Evolutionary conservation across 2,329 filamentous ascomycete genomes (phyloP).

Genomic region (Pseudonectria foliicola): DNA sequence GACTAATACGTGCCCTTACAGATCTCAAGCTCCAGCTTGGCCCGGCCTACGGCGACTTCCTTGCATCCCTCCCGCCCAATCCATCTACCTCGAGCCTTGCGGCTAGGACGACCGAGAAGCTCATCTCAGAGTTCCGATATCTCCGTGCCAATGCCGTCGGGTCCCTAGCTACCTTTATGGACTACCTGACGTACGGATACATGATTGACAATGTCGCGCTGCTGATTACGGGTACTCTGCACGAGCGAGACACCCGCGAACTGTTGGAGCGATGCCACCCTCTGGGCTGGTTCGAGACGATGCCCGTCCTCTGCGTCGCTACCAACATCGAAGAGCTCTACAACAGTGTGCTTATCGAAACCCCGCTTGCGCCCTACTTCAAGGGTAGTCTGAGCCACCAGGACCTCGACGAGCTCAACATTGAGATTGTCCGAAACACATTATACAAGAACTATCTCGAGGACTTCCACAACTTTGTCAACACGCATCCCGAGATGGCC

Average conservation of each 20-base stretch:
- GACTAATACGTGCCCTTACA: conserved; percentile 31
- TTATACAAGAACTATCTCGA: conserved; percentile 99
- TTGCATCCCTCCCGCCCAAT: conserved; percentile 87
- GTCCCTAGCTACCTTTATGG: conserved; percentile 88
- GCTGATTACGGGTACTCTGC: conserved; percentile 93
- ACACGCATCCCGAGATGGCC: conserved; percentile 75
- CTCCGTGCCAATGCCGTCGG: conserved; percentile 89
- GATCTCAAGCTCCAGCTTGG: conserved; percentile 97
- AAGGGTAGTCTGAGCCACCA: conserved; percentile 94
- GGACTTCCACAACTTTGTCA: conserved; percentile 94
- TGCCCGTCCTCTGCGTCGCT: conserved; percentile 95
- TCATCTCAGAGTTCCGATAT: conserved; percentile 95
- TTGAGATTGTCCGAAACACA: conserved; percentile 97
- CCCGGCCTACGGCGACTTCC: conserved; percentile 94
- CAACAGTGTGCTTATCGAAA: conserved; percentile 96
- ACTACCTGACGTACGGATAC: conserved; percentile 97
- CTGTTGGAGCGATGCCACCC: conserved; percentile 93
- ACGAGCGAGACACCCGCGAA: conserved; percentile 94
- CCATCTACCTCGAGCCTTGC: conserved; percentile 94
- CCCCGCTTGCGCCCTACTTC: conserved; percentile 92
- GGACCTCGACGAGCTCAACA: conserved; percentile 96
- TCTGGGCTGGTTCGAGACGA: conserved; percentile 96
- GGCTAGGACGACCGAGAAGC: conserved; percentile 93
- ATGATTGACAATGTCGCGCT: conserved; percentile 99
- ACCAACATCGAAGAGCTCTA: conserved; percentile 99